Base-by-base conservation (phyloP, 2,329 filamentous ascomycete genomes). In the Tolypocladium inflatum region DNA sequence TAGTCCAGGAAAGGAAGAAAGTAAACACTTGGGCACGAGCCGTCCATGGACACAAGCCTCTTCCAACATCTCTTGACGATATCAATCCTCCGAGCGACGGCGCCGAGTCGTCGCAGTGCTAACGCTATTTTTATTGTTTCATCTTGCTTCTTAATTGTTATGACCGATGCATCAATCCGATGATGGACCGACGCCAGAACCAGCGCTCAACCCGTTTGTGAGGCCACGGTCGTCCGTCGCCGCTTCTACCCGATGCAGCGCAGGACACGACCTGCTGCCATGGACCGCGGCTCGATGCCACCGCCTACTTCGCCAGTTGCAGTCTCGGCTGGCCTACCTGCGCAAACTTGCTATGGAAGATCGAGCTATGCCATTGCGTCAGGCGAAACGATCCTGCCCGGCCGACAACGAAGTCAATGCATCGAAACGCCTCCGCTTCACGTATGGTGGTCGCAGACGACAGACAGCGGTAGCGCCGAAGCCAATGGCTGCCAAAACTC, bases 201-300 rank as follows among this genome's bases (percentile, higher is more conserved):
- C 30, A 35, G 48, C 48, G 30, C 10, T 7, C 30, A 10, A 52
- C 5, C n/a, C 48, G 10, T n/a, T n/a, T 13, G 30, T n/a, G 30
- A 52, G 17, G 30, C 17, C 11, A 9, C 48, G 30, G 48, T 30
- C 23, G 1, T 26, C 23, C 17, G 17, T 17, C 41, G 30, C 21
- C 30, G n/a, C 41, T 21, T 38, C 54, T 26, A 2, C 23, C 37
- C 48, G 50, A 13, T 23, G 33, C 17, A 41, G 39, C 4, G 37
- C 60, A 19, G 45, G 19, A 41, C 23, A 63, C 50, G 60, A 64
- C 38, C n/a, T 58, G 15, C 71, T 72, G 51, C 69, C 68, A 15
- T 81, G 78, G 78, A 80, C 76, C 5, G 75, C 78, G 6, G 72
- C 75, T 55, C 69, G 77, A 57, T 81, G 78, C 51, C 73, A 76